These are phyloP conservation scores for Penicillium sp. DNA, from an alignment of 2,329 filamentous ascomycete species.

Conservation along the genomic window DNA sequence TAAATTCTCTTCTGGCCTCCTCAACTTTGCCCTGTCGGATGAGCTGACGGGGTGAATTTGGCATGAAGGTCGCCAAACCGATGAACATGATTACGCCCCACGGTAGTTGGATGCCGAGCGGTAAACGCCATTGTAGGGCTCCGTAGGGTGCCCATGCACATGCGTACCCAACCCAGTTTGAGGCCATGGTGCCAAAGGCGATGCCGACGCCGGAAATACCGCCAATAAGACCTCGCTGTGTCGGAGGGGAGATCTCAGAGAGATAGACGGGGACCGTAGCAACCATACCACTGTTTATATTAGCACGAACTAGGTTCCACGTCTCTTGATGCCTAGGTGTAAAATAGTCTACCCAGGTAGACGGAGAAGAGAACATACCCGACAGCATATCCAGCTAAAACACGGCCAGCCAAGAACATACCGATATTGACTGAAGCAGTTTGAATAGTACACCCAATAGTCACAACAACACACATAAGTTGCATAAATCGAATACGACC, in stretches of 20 bases:
- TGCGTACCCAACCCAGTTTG: conserved; percentile 57
- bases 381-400: conserved; percentile 45
- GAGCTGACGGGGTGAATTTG: conserved; percentile 52
- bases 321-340: not conserved
- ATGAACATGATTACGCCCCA: conserved; percentile 54
- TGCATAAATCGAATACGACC: conserved; percentile 54
- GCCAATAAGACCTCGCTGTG: conserved; percentile 51
- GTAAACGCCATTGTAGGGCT: conserved; percentile 52
- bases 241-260: conserved; percentile 50
- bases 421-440: conserved; percentile 53
- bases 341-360: not conserved
- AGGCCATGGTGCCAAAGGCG: conserved; percentile 53
- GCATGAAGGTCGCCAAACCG: conserved; percentile 55
- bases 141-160: conserved; percentile 54
- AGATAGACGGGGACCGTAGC: conserved; percentile 55
- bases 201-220: conserved; percentile 54
- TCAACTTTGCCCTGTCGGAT: conserved; percentile 50
- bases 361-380: conserved; percentile 29
- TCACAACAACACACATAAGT: conserved; percentile 52
- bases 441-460: conserved; percentile 52
- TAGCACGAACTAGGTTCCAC: too few species aligned
- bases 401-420: conserved; percentile 52
- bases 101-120: conserved; percentile 53
- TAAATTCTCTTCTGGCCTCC: conserved; percentile 47
- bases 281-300: conserved; percentile 40